These are phyloP conservation scores for Mrakia frigida DNA, from an alignment of 768 basidiomycete species.

Conservation along the genomic window DNA sequence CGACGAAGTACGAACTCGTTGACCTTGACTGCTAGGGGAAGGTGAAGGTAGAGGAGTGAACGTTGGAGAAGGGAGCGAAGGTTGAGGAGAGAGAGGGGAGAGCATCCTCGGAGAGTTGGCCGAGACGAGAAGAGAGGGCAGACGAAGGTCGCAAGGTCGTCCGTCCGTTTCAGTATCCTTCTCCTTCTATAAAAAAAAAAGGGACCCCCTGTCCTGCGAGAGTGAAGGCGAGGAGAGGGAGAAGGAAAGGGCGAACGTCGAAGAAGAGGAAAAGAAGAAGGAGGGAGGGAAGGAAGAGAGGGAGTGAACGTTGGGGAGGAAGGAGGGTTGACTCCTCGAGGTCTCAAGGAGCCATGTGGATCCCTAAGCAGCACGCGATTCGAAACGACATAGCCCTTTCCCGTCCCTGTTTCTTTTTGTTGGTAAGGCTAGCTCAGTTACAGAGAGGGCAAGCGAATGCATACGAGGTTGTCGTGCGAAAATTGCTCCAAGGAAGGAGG, in stretches of 20 bases:
- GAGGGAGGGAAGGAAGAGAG: background rate
- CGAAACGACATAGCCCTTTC: too few species aligned
- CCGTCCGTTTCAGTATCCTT: background rate
- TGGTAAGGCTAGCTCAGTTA: too few species aligned
- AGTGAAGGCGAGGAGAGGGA: background rate
- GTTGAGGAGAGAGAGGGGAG: background rate
- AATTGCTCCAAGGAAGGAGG: too few species aligned
- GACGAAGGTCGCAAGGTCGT: background rate
- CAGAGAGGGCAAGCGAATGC: too few species aligned
- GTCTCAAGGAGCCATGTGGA: too few species aligned
- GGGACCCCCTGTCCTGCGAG: background rate
- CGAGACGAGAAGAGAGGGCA: background rate
- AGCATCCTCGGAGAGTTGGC: background rate
- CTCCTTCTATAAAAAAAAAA: background rate
- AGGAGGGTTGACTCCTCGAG: too few species aligned
- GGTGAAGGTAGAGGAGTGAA: conserved; percentile 3
- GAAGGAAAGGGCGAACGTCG: background rate
- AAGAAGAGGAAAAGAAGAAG: background rate
- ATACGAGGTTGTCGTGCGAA: too few species aligned
- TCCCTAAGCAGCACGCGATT: too few species aligned
- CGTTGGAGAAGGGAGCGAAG: background rate
- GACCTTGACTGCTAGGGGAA: background rate
- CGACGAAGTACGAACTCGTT: conserved; percentile 14
- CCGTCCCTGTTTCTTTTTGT: too few species aligned
- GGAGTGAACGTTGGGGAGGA: background rate